phyloP scores from a whole-genome alignment of 176 grass and related monocot species.

The Thalia dealbata region DNA sequence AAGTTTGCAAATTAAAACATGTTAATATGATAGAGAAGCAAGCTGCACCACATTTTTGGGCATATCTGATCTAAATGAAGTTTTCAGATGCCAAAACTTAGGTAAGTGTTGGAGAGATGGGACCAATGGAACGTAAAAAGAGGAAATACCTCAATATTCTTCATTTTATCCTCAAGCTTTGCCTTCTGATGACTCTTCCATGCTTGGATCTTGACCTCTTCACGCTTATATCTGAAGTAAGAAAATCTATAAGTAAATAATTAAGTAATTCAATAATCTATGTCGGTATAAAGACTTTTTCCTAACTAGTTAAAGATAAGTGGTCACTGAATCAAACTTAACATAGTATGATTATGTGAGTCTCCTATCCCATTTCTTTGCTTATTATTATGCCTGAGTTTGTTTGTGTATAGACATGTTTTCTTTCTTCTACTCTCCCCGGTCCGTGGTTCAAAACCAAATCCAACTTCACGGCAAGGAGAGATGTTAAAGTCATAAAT shows the following conservation, averaged over 20 bases:
- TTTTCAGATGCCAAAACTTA: background rate
- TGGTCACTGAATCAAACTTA: too few species aligned
- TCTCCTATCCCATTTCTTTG: too few species aligned
- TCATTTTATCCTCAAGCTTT: slow-evolving; percentile 71
- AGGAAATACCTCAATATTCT: slow-evolving; percentile 59
- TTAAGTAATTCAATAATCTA: slow-evolving; percentile 4
- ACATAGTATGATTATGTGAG: too few species aligned
- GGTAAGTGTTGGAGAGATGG: background rate
- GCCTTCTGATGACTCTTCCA: slow-evolving; percentile 57
- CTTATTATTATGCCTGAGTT: too few species aligned
- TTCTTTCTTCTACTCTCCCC: too few species aligned
- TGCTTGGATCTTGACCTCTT: slow-evolving; percentile 87
- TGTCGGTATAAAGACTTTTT: background rate
- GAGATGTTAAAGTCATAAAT: too few species aligned
- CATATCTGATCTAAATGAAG: background rate
- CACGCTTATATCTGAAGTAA: slow-evolving; percentile 59
- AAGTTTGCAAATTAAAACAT: background rate
- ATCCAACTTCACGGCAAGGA: too few species aligned
- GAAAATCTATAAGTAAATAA: slow-evolving; percentile 2
- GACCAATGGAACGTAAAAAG: background rate
- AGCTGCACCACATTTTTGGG: background rate
- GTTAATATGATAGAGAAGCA: background rate
- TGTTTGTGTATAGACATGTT: too few species aligned
- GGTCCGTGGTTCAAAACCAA: too few species aligned
- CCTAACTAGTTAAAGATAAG: too few species aligned